Evolutionary conservation across 2,329 filamentous ascomycete species (phyloP).

Genomic region (Volutella citrinella): DNA sequence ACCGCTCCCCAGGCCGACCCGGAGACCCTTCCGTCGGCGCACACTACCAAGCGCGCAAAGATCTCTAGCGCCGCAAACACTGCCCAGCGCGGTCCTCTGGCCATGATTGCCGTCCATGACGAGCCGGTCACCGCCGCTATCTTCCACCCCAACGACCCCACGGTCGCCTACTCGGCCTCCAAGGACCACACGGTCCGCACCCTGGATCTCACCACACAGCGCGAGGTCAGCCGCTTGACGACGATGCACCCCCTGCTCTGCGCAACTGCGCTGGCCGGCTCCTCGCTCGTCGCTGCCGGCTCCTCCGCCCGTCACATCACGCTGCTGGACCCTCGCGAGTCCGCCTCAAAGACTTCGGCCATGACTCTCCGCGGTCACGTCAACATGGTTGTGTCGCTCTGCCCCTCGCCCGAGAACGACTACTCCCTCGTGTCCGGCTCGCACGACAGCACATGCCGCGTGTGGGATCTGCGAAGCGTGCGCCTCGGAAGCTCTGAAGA

Average conservation of each 20-base stretch:
- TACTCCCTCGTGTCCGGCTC: conserved; percentile 86
- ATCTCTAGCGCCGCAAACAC: conserved; percentile 40
- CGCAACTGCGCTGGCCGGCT: conserved; percentile 68
- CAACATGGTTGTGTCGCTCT: conserved; percentile 61
- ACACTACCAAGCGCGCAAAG: conserved; percentile 75
- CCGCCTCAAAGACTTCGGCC: conserved; percentile 71
- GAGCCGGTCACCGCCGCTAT: conserved; percentile 73
- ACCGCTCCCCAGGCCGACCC: conserved; percentile 72
- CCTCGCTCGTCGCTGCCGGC: conserved; percentile 65
- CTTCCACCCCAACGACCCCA: conserved; percentile 82
- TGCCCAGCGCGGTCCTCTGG: conserved; percentile 76
- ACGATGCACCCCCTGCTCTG: conserved; percentile 82
- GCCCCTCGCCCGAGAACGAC: conserved; percentile 59
- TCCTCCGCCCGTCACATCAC: conserved; percentile 85
- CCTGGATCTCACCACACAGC: conserved; percentile 80
- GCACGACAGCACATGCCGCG: conserved; percentile 85
- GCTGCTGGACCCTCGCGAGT: conserved; percentile 84
- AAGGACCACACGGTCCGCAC: conserved; percentile 90
- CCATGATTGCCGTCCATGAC: conserved; percentile 69
- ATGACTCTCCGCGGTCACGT: conserved; percentile 91
- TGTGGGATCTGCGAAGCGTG: conserved; percentile 86
- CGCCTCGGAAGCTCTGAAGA: conserved; percentile 58
- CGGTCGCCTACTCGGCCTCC: conserved; percentile 86
- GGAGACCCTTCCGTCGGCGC: conserved; percentile 63
- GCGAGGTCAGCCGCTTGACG: conserved; percentile 76